These are phyloP conservation scores for Xerocomellus dryophilus DNA, from an alignment of 768 basidiomycete species.

Conservation along the genomic window DNA sequence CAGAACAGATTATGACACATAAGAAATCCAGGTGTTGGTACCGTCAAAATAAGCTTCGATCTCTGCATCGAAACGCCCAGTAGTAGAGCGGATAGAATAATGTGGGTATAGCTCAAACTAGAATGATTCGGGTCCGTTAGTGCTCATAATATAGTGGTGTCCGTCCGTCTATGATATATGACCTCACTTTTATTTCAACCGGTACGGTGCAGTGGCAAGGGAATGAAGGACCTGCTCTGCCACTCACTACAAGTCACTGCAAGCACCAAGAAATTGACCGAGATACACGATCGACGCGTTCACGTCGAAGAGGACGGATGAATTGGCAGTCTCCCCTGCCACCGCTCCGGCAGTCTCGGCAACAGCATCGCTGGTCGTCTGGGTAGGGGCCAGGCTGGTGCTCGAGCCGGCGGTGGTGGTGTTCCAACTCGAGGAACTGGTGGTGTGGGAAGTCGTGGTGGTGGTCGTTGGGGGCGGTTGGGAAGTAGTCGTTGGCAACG, in stretches of 20 bases:
- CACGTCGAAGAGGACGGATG: constrained; percentile 15
- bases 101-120: constrained; percentile 27
- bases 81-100: constrained; percentile 15
- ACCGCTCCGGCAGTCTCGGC: constrained; percentile 12
- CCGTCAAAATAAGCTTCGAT: constrained; percentile 4
- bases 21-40: constrained; percentile 14
- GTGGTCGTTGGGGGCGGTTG: constrained; percentile 27
- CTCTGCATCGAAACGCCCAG: constrained; percentile 5
- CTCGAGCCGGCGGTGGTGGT: constrained; percentile 7
- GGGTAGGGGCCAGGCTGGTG: constrained; percentile 20
- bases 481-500: constrained; percentile 21
- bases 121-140: constrained; percentile 21
- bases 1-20: constrained; percentile 15
- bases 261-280: constrained; percentile 19
- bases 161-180: constrained; percentile 20
- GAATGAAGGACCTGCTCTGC: constrained; percentile 9
- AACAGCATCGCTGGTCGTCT: constrained; percentile 15
- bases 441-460: constrained; percentile 8
- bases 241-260: constrained; percentile 3
- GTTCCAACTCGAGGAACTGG: constrained; percentile 14
- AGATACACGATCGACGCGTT: constrained; percentile 18
- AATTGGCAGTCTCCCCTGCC: not conserved
- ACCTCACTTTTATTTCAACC: constrained; percentile 17
- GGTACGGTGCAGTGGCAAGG: constrained; percentile 1
- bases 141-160: constrained; percentile 12